Base-by-base conservation (phyloP, 1,139 yeast species). In the Yamadazyma jaroonii region DNA sequence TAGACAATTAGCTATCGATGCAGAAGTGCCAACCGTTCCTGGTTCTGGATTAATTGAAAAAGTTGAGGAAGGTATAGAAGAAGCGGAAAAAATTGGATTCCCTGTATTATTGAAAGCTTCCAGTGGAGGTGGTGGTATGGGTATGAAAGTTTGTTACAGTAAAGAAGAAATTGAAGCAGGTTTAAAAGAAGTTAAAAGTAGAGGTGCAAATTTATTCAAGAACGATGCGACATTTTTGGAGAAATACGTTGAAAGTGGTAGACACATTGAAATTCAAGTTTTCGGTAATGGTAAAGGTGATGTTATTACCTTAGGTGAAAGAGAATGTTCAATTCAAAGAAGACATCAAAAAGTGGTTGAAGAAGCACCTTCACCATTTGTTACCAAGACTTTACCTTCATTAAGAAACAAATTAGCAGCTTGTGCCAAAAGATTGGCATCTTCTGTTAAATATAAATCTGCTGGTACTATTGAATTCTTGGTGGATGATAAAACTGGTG, bases 311-410 rank as follows among this genome's bases (percentile, higher is more conserved):
- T 59, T 64, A 24, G 74, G 74, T 17, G 77, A 70, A 47, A 56
- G 77, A 32, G 77, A 71, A 42, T 71, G 77, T 42, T 67, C 74
- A 7, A 67, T 71, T 28, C 77, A 71, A 51, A 57, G 77, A 44
- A 58, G 77, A 29, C 77, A 71, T 46, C 77, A 71, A 41, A 71
- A 71, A 46, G 72, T 71, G 8, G 54, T 70, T 26, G 77, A 70
- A 45, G 75, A 70, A 46, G 50, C 70, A 3, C 76, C 75, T 13
- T 67, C 58, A 39, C 62, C 64, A 4, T 57, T 57, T 44, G 53
- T 59, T 9, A 9, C 14, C 11, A 20, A 23, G 23, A 31, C 26
- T 39, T 38, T 4, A 24, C 22, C 12, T 30, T 30, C 17, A 14
- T 33, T 34, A 14, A 47, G 64, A 42, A 40, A 41, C 17, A 37